phyloP scores from a whole-genome alignment of 148 eudicot species.

The Rhododendron ferrugineum region DNA sequence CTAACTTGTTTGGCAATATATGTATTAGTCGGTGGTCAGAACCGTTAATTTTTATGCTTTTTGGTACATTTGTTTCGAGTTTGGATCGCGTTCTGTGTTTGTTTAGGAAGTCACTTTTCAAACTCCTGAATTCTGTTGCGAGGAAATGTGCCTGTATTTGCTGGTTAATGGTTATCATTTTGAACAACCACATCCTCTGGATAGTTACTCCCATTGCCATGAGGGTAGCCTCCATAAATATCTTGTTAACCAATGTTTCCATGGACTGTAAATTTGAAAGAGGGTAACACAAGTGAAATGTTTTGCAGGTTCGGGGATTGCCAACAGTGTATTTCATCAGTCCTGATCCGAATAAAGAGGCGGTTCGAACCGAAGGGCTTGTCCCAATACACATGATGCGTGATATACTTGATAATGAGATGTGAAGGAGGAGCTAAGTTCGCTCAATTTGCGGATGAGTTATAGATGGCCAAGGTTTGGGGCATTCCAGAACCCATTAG shows the following conservation, averaged over 20 bases:
- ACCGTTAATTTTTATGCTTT: not conserved
- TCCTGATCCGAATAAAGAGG: conserved; percentile 88
- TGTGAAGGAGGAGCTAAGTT: conserved; percentile 32
- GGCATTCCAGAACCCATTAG: not conserved
- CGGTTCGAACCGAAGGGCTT: conserved; percentile 92
- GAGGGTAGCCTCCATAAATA: not conserved
- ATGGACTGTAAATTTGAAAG: not conserved
- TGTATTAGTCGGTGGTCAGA: not conserved
- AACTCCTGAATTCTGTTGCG: not conserved
- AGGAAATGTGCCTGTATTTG: not conserved
- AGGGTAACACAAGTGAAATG: not conserved
- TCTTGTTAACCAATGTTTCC: not conserved
- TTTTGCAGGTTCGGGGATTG: conserved; percentile 76
- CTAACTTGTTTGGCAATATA: not conserved
- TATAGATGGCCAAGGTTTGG: not conserved
- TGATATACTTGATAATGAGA: conserved; percentile 68
- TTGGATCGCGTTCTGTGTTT: not conserved
- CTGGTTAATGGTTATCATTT: not conserved
- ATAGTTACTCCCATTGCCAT: not conserved
- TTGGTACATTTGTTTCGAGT: not conserved
- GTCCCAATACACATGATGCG: conserved; percentile 94
- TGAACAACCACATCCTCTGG: not conserved
- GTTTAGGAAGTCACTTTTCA: not conserved
- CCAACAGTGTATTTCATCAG: conserved; percentile 94
- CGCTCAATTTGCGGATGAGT: not conserved